These are phyloP conservation scores for Leucocoprinus sp. DNA, from an alignment of 768 basidiomycete species.

Conservation along the genomic window DNA sequence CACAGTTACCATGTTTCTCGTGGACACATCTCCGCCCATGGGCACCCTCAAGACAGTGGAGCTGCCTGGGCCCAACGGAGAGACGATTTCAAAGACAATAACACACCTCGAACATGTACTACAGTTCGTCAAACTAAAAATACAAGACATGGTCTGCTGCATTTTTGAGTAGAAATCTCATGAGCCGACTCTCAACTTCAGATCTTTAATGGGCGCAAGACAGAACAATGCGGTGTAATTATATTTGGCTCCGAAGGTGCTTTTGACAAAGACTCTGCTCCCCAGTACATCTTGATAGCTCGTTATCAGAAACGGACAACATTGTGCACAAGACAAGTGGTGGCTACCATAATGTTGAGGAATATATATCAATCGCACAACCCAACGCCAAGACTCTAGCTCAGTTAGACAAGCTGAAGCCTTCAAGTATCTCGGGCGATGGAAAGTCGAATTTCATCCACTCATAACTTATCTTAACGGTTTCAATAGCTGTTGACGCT, in stretches of 20 bases:
- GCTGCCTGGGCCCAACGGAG: constrained; percentile 42
- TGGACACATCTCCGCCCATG: constrained; percentile 89
- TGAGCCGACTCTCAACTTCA: constrained; percentile 22
- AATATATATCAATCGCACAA: constrained; percentile 61
- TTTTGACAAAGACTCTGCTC: neutral
- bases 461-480: neutral
- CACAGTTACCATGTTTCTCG: constrained; percentile 81
- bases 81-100: constrained; percentile 45
- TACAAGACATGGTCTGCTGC: constrained; percentile 75
- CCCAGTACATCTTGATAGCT: constrained; percentile 6
- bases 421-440: constrained; percentile 55
- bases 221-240: constrained; percentile 88
- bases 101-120: constrained; percentile 77
- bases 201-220: constrained; percentile 90
- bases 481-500: constrained; percentile 65
- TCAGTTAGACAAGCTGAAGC: constrained; percentile 50
- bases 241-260: constrained; percentile 76
- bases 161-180: neutral
- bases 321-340: constrained; percentile 49
- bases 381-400: constrained; percentile 61
- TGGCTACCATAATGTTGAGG: constrained; percentile 67
- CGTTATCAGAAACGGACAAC: constrained; percentile 52
- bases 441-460: constrained; percentile 33
- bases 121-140: constrained; percentile 83
- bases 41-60: constrained; percentile 50